Percentiles rank a stretch among this genome's conserved stretches.
Evolutionary conservation across 345 rosid species (phyloP).

Genomic region (Melastoma malabathricum): DNA sequence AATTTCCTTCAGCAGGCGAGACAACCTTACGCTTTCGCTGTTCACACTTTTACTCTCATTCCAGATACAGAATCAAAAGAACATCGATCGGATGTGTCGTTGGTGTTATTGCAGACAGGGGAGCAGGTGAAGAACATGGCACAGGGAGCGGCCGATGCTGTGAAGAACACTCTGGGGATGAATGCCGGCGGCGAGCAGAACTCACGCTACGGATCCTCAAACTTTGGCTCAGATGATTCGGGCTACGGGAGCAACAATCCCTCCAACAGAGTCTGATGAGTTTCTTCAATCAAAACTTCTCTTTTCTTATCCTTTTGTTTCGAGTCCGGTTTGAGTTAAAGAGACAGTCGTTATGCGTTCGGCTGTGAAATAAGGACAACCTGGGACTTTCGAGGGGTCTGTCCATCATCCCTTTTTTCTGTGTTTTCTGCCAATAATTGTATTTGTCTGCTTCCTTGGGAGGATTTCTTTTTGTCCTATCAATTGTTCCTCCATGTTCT

Average conservation of each 20-base stretch:
- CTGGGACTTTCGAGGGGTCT: too few relatives aligned
- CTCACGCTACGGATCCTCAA: not conserved
- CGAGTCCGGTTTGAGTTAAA: too few relatives aligned
- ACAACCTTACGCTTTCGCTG: not conserved
- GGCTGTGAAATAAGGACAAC: too few relatives aligned
- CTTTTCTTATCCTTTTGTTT: too few relatives aligned
- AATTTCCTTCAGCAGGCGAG: slow-evolving; percentile 28
- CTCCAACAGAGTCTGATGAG: slow-evolving; percentile 1
- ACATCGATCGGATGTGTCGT: not conserved
- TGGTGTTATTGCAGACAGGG: slow-evolving; percentile 18
- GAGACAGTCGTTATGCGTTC: too few relatives aligned
- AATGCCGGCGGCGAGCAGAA: slow-evolving; percentile 5
- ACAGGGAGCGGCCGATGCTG: slow-evolving; percentile 32
- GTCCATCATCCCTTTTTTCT: too few relatives aligned
- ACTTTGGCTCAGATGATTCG: not conserved
- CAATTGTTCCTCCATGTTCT: too few relatives aligned
- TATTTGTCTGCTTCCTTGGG: too few relatives aligned
- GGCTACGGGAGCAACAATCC: slow-evolving; percentile 7
- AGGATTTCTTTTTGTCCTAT: too few relatives aligned
- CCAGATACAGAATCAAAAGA: not conserved
- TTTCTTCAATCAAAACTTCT: too few relatives aligned
- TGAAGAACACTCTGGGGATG: slow-evolving; percentile 31
- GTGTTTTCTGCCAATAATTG: too few relatives aligned
- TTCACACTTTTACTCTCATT: not conserved
- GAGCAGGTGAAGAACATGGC: slow-evolving; percentile 39